Percentiles rank a stretch among this genome's conserved stretches.
Evolutionary conservation across 768 basidiomycete genomes (phyloP).

Genomic region (Pisolithus sp.): DNA sequence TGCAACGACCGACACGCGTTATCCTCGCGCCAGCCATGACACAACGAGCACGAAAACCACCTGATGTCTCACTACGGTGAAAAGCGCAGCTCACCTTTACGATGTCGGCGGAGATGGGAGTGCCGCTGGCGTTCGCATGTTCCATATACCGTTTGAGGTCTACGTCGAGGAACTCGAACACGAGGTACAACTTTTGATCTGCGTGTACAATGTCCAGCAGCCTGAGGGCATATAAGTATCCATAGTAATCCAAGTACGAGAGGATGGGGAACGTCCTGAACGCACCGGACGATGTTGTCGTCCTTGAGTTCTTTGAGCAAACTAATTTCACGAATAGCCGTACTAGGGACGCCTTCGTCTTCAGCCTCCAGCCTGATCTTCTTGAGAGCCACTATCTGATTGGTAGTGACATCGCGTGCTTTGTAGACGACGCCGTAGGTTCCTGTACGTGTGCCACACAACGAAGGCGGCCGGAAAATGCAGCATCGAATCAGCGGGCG

Average conservation of each 20-base stretch:
- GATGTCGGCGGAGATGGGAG: conserved; percentile 64
- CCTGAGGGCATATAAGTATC: conserved; percentile 35
- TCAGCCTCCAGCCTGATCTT: conserved; percentile 98
- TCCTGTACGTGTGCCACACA: conserved; percentile 42
- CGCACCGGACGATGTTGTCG: conserved; percentile 89
- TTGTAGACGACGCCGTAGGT: conserved; percentile 99
- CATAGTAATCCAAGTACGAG: not conserved
- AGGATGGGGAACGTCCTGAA: conserved; percentile 3
- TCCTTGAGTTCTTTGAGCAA: conserved; percentile 94
- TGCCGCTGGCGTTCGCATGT: conserved; percentile 62
- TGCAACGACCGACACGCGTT: conserved; percentile 15
- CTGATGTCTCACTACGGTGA: not conserved
- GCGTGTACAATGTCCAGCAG: conserved; percentile 94
- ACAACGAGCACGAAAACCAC: conserved; percentile 2
- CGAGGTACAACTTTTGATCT: conserved; percentile 95
- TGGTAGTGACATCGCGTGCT: conserved; percentile 74
- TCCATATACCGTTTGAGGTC: conserved; percentile 98
- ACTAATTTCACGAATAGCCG: conserved; percentile 97
- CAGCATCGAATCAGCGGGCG: conserved; percentile 4
- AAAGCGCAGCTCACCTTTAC: conserved; percentile 61
- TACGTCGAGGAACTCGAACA: conserved; percentile 95
- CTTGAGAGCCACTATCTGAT: conserved; percentile 91
- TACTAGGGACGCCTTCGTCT: conserved; percentile 97
- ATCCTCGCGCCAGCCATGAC: conserved; percentile 22
- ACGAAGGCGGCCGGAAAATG: conserved; percentile 5